phyloP scores from a whole-genome alignment of 768 basidiomycete genomes.

The Austroboletus eburneus region DNA sequence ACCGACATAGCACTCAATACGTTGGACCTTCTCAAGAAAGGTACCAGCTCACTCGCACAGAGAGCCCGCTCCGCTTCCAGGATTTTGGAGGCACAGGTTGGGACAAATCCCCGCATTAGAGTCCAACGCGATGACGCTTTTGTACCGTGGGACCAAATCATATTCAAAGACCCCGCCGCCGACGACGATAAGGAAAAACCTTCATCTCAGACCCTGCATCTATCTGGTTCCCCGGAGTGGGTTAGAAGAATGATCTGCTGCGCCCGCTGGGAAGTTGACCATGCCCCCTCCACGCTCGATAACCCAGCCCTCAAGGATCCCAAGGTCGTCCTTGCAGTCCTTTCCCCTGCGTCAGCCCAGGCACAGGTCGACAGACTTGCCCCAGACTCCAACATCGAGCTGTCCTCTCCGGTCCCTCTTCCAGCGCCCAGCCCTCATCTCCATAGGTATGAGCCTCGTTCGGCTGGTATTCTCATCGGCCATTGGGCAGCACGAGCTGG shows the following conservation, averaged over 20 bases:
- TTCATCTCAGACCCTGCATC: slow-evolving; percentile 20
- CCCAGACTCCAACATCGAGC: slow-evolving; percentile 19
- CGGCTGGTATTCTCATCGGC: slow-evolving; percentile 56
- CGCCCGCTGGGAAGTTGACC: slow-evolving; percentile 68
- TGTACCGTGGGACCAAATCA: slow-evolving; percentile 74
- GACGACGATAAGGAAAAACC: slow-evolving; percentile 25
- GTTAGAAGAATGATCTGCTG: slow-evolving; percentile 81
- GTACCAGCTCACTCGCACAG: slow-evolving; percentile 70
- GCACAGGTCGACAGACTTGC: slow-evolving; percentile 22
- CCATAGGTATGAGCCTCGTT: slow-evolving; percentile 62
- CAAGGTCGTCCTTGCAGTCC: slow-evolving; percentile 62
- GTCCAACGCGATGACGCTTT: slow-evolving; percentile 83
- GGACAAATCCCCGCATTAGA: slow-evolving; percentile 73
- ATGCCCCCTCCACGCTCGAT: slow-evolving; percentile 37
- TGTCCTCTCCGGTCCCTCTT: slow-evolving; percentile 57
- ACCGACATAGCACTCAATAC: slow-evolving; percentile 72
- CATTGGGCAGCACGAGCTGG: slow-evolving; percentile 67
- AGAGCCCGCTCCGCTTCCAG: slow-evolving; percentile 85
- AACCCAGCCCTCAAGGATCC: slow-evolving; percentile 23
- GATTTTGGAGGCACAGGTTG: slow-evolving; percentile 83
- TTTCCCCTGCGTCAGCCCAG: slow-evolving; percentile 31
- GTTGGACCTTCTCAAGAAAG: slow-evolving; percentile 90
- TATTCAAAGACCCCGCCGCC: slow-evolving; percentile 39
- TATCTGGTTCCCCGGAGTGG: slow-evolving; percentile 68
- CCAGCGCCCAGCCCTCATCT: slow-evolving; percentile 53